Conservation (phyloP, 139 green algal genomes). For the Auxenochlorella pyrenoidosa region DNA sequence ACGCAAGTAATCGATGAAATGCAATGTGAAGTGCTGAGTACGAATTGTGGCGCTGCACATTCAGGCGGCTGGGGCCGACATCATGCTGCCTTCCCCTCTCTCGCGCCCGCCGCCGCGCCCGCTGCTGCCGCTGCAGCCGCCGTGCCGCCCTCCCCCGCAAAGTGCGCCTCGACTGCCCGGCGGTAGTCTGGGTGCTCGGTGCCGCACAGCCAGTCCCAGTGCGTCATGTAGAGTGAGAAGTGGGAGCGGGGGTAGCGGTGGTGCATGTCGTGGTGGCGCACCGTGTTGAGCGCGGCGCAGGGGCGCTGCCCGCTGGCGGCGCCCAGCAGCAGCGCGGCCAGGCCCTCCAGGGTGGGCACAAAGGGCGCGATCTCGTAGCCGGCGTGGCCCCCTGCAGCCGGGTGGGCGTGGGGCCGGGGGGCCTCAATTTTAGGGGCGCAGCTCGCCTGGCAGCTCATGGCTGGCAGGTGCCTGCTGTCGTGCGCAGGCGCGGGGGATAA, state of each 20-base stretch:
- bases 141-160: background rate
- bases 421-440: too few species aligned
- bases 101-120: background rate
- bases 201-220: constrained; percentile 83
- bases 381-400: constrained; percentile 75
- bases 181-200: constrained; percentile 81
- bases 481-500: too few species aligned
- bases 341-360: constrained; percentile 73
- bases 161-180: constrained; percentile 17
- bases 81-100: background rate
- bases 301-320: background rate
- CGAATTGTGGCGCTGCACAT: background rate
- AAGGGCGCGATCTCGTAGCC: constrained; percentile 91
- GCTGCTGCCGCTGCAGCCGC: background rate
- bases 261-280: constrained; percentile 90
- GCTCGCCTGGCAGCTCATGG: too few species aligned
- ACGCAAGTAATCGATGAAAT: too few species aligned
- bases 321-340: constrained; percentile 20
- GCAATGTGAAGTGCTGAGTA: background rate
- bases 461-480: background rate
- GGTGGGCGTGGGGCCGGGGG: background rate
- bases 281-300: constrained; percentile 78
- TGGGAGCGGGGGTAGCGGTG: constrained; percentile 80
- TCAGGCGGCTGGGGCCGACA: background rate
- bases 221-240: constrained; percentile 93